Evolutionary conservation across 495 filamentous ascomycete genomes (phyloP).

Genomic region (Tuber magnatum): DNA sequence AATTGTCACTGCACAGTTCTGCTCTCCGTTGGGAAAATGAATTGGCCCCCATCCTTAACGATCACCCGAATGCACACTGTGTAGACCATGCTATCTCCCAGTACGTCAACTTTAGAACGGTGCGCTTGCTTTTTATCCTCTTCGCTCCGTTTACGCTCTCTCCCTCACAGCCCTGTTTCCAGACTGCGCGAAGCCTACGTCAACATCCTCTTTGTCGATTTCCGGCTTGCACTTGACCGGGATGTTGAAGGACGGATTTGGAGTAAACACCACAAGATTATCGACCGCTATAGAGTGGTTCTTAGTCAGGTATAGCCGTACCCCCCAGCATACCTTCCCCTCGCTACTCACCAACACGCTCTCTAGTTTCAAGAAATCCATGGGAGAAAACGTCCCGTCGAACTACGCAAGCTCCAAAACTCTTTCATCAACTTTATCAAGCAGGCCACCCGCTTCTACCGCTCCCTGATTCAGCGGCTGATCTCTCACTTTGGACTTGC

Average conservation of each 20-base stretch:
- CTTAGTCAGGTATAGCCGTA: conserved; percentile 43
- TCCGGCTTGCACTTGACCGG: conserved; percentile 57
- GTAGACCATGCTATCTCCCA: conserved; percentile 37
- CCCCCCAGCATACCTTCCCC: not conserved
- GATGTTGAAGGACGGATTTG: conserved; percentile 67
- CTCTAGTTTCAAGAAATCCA: conserved; percentile 50
- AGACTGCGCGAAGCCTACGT: conserved; percentile 50
- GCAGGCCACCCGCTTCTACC: conserved; percentile 77
- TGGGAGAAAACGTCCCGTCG: conserved; percentile 60
- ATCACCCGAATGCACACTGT: conserved; percentile 27
- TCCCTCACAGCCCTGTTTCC: conserved; percentile 7
- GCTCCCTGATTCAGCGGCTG: conserved; percentile 70
- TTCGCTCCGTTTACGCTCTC: not conserved
- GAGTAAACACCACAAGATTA: conserved; percentile 69
- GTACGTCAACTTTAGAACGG: conserved; percentile 25
- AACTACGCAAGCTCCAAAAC: conserved; percentile 70
- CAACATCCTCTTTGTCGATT: conserved; percentile 63
- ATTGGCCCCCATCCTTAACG: conserved; percentile 32
- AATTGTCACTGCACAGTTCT: conserved; percentile 19
- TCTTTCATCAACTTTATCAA: conserved; percentile 78
- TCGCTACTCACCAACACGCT: conserved; percentile 8
- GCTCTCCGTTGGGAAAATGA: conserved; percentile 36
- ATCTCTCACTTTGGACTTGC: conserved; percentile 64
- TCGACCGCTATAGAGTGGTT: conserved; percentile 63
- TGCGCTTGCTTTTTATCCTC: conserved; percentile 11